These are phyloP conservation scores for Dactylellina sp. DNA, from an alignment of 2,329 filamentous ascomycete genomes.

Conservation along the genomic window DNA sequence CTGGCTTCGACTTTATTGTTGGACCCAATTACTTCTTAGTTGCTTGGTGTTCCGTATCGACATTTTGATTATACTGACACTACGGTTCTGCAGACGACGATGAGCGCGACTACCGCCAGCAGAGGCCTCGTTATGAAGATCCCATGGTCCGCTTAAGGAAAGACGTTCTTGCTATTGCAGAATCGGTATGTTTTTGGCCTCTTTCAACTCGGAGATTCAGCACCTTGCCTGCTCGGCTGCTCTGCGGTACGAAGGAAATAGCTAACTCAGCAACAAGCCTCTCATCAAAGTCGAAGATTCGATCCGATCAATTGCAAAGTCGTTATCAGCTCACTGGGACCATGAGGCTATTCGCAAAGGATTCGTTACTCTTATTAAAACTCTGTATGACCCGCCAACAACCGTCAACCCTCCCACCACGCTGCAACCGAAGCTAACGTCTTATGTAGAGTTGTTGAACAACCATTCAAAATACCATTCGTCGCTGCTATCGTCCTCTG, in stretches of 20 bases:
- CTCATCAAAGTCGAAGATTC: conserved; percentile 83
- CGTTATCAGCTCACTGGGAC: conserved; percentile 85
- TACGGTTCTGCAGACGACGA: conserved; percentile 70
- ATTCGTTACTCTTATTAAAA: conserved; percentile 79
- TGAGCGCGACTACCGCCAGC: conserved; percentile 70
- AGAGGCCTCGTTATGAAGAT: conserved; percentile 73
- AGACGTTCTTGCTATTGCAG: conserved; percentile 82
- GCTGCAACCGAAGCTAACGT: conserved; percentile 56
- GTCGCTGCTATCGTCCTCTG: conserved; percentile 84
- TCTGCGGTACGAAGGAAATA: not conserved
- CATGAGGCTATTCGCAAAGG: conserved; percentile 79
- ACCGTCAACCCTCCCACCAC: conserved; percentile 15
- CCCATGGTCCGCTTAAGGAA: conserved; percentile 79
- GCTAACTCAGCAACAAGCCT: conserved; percentile 64
- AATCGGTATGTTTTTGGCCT: conserved; percentile 70
- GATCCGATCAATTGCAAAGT: conserved; percentile 77
- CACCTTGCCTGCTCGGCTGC: not conserved
- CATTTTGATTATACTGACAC: conserved; percentile 18
- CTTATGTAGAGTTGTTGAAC: conserved; percentile 75
- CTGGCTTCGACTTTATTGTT: conserved; percentile 12
- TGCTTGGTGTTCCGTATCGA: not conserved
- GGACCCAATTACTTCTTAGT: conserved; percentile 12
- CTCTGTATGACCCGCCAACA: conserved; percentile 70
- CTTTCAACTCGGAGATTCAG: not conserved
- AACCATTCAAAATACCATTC: conserved; percentile 98